Evolutionary conservation across 2,329 filamentous ascomycete genomes (phyloP), one percentile per base, ranked within the genome.

Genomic region (Rugonectria rugulosa): DNA sequence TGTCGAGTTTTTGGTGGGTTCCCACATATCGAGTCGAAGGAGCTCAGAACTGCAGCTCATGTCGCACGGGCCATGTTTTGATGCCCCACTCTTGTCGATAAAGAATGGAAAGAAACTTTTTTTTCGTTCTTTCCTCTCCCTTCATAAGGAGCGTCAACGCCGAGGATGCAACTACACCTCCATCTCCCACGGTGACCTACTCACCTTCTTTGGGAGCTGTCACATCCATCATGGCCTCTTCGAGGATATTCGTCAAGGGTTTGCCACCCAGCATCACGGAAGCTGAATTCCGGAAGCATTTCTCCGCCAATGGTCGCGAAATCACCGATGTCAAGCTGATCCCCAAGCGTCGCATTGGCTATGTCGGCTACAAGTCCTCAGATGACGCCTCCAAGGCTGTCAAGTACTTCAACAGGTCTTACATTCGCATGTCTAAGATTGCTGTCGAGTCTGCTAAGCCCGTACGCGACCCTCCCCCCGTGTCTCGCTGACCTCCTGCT

Each of bases 381-480:
- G 86, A 94, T 59, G 89, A 91, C 71, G 95, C 95, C 53, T 80
- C 85, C 53, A 85, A 88, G 70, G 94, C 95, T 38, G 90, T 96
- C 72, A 93, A 91, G 75, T 96, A 97, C 79, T 97, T 97, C 81
- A 93, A 99, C 80, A 91, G 86, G 72, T 89, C 93, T 61, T 99
- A 92, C 76, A 92, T 99, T 68, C 91, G 92, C 67, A 95, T 97
- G 90, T 97, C 93, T 54, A 96, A 89, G 79, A 92, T 99, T 68
- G 84, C 83, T 24, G 95, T 97, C 59, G 93, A 97, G 77, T 79
- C 95, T 69, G 95, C 95, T 53, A 88, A 85, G 72, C 89, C 95
- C 57, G 90, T 96, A 72, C 70, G 81, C 72, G 34, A 24, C 20
- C 46, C 31, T 20, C 29, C 17, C 29, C 27, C 44, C 34, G 47